A percentile compares a stretch with the other conserved stretches of the same genome.
Evolutionary conservation across 2,329 filamentous ascomycete species (phyloP).

Genomic region (Xylaria sp.): DNA sequence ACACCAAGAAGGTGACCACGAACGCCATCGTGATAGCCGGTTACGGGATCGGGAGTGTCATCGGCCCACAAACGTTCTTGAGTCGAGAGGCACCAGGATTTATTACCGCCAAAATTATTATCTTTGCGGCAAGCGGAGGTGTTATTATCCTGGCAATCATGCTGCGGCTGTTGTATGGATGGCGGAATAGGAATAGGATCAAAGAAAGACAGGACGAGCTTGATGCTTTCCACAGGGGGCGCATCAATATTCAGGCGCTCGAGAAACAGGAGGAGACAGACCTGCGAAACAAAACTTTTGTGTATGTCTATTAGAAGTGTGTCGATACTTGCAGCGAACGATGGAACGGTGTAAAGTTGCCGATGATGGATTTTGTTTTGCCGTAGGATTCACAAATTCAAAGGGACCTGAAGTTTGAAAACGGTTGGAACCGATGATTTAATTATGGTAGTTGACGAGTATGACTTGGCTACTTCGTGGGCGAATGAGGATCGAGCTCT

Average conservation of each 20-base stretch:
- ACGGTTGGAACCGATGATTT: too few species aligned
- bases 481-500: constrained; percentile 44
- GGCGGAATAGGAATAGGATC: constrained; percentile 34
- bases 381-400: not conserved
- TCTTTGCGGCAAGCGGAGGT: constrained; percentile 57
- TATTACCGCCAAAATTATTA: constrained; percentile 64
- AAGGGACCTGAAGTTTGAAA: too few species aligned
- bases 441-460: too few species aligned
- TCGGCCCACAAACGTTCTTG: constrained; percentile 67
- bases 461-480: too few species aligned
- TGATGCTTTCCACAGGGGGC: constrained; percentile 25
- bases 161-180: constrained; percentile 44
- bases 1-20: constrained; percentile 53
- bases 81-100: constrained; percentile 63
- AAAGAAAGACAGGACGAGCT: constrained; percentile 29
- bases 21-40: constrained; percentile 52
- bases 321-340: not conserved
- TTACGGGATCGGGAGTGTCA: constrained; percentile 64
- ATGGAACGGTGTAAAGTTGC: not conserved
- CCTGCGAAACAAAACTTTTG: constrained; percentile 32
- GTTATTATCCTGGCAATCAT: constrained; percentile 33
- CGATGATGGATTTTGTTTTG: not conserved
- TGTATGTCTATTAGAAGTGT: constrained; percentile 33
- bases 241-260: constrained; percentile 18
- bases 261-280: constrained; percentile 32